Conservation (phyloP, 495 filamentous ascomycete genomes). For the Penicillium maclennaniae region DNA sequence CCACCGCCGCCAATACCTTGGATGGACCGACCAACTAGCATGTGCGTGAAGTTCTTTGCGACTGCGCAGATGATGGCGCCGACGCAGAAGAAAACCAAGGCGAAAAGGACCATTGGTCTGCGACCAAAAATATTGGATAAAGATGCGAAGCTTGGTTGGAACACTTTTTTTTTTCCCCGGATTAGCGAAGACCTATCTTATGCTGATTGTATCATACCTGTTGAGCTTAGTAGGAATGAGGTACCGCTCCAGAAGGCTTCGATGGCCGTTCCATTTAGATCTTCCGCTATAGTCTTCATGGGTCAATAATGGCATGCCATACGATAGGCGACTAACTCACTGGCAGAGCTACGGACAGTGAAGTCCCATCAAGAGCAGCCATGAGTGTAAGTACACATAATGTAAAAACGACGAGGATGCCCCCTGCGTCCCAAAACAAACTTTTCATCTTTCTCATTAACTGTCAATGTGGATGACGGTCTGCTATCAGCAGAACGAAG, state of each 20-base stretch:
- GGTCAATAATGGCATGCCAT: neutral
- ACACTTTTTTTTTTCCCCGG: slow-evolving; percentile 19
- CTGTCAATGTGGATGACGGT: slow-evolving; percentile 4
- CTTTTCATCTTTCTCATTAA: slow-evolving; percentile 7
- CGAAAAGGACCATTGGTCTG: slow-evolving; percentile 42
- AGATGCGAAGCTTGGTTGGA: slow-evolving; percentile 40
- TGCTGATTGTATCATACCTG: slow-evolving; percentile 12
- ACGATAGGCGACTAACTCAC: slow-evolving; percentile 32
- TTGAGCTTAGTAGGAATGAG: slow-evolving; percentile 50
- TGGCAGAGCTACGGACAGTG: slow-evolving; percentile 67
- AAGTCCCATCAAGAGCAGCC: slow-evolving; percentile 71
- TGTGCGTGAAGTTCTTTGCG: slow-evolving; percentile 56
- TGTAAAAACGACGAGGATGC: slow-evolving; percentile 36
- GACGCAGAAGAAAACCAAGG: slow-evolving; percentile 51
- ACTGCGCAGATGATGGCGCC: slow-evolving; percentile 56
- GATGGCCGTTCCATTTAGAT: slow-evolving; percentile 50
- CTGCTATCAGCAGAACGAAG: neutral
- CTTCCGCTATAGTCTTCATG: slow-evolving; percentile 30
- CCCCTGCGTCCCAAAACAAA: slow-evolving; percentile 27
- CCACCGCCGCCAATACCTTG: slow-evolving; percentile 75
- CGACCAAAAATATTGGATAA: slow-evolving; percentile 43
- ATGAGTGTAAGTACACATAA: slow-evolving; percentile 61
- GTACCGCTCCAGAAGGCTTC: slow-evolving; percentile 60
- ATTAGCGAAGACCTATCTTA: neutral
- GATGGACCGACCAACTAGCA: slow-evolving; percentile 63